Evolutionary conservation across 306 rosid genomes (phyloP).

Genomic region (Coriaria nepalensis): DNA sequence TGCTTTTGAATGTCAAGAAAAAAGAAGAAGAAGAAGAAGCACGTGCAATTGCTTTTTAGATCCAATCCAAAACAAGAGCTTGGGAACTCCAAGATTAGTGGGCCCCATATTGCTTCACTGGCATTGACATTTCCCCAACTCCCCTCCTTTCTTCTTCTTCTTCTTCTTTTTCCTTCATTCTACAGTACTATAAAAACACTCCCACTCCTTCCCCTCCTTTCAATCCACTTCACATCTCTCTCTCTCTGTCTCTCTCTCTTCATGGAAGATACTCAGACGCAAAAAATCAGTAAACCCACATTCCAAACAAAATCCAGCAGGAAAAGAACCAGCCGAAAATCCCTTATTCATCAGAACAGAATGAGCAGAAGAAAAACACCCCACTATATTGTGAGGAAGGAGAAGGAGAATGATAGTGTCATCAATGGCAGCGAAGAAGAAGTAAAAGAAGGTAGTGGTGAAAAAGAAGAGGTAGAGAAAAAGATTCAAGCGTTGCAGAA

Average conservation of each 20-base stretch:
- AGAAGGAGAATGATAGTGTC: slow-evolving; percentile 1
- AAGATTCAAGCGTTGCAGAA: slow-evolving; percentile 79
- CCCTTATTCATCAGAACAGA: slow-evolving; percentile 7
- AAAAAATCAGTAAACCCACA: slow-evolving; percentile 17
- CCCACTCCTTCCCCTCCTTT: slow-evolving; percentile 22
- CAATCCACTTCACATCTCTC: background rate
- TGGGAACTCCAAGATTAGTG: slow-evolving; percentile 25
- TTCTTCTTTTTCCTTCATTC: background rate
- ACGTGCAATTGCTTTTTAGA: slow-evolving; percentile 18
- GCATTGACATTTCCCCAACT: slow-evolving; percentile 80
- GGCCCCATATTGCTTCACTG: slow-evolving; percentile 75
- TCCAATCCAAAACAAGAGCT: slow-evolving; percentile 24
- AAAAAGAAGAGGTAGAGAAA: slow-evolving; percentile 53
- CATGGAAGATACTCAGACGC: slow-evolving; percentile 16
- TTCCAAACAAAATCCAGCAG: slow-evolving; percentile 20
- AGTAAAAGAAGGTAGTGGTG: slow-evolving; percentile 19
- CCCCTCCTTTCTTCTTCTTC: background rate
- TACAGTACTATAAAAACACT: slow-evolving; percentile 23
- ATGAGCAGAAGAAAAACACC: slow-evolving; percentile 5
- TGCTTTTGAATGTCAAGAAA: slow-evolving; percentile 27
- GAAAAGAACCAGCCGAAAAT: slow-evolving; percentile 6
- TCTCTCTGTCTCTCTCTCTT: slow-evolving; percentile 3
- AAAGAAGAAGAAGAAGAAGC: background rate
- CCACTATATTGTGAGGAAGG: slow-evolving; percentile 4
- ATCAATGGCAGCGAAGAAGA: background rate